Evolutionary conservation across 768 basidiomycete genomes (phyloP).

Genomic region (Boletus pseudo-olivaceus): DNA sequence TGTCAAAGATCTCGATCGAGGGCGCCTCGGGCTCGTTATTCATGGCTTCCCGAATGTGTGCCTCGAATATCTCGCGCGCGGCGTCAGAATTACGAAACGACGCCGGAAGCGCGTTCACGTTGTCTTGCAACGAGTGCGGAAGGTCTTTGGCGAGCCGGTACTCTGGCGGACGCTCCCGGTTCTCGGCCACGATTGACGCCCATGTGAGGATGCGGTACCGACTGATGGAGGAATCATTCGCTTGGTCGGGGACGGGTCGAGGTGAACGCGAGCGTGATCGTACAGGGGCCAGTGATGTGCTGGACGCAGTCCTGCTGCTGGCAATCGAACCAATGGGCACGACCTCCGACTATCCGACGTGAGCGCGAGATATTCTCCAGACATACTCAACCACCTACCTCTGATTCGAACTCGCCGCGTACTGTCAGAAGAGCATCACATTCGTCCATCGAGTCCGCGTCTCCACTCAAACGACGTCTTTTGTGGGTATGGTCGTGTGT

Average conservation of each 20-base stretch:
- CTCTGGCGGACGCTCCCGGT: constrained; percentile 18
- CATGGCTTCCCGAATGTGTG: constrained; percentile 59
- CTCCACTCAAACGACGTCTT: constrained; percentile 2
- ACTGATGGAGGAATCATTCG: neutral
- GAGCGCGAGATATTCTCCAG: neutral
- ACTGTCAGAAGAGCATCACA: constrained; percentile 11
- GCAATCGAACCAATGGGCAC: neutral
- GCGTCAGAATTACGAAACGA: constrained; percentile 39
- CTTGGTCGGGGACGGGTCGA: neutral
- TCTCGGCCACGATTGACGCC: constrained; percentile 16
- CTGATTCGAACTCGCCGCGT: neutral
- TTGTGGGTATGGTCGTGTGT: neutral
- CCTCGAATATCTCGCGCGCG: constrained; percentile 57
- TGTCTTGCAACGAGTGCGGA: constrained; percentile 62
- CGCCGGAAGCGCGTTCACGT: constrained; percentile 51
- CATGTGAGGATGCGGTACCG: constrained; percentile 22
- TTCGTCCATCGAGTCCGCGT: constrained; percentile 14
- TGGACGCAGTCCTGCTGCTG: constrained; percentile 20
- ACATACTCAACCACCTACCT: constrained; percentile 1
- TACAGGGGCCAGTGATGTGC: constrained; percentile 2
- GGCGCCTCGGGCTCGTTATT: constrained; percentile 70
- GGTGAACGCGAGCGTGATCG: neutral
- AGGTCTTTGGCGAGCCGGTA: constrained; percentile 44
- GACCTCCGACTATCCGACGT: constrained; percentile 7
- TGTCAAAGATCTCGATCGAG: constrained; percentile 56